Conservation (phyloP, 1,139 yeast genomes). For the Blastobotrys petasosporus region DNA sequence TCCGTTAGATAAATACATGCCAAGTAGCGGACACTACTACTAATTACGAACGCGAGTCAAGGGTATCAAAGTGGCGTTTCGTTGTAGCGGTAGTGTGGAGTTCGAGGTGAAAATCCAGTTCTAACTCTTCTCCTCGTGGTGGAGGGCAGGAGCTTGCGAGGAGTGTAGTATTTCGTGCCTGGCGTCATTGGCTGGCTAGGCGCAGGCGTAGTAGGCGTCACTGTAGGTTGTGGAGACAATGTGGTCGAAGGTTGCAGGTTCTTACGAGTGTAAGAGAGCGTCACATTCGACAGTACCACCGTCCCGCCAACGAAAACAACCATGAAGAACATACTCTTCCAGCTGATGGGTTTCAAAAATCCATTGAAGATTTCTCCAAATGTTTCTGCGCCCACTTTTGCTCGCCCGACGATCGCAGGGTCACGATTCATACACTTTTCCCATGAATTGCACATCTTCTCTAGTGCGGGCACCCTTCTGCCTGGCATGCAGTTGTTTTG, state of each 20-base stretch:
- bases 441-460: constrained; percentile 68
- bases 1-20: neutral
- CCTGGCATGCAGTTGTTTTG: constrained; percentile 62
- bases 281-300: constrained; percentile 27
- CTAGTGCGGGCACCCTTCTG: constrained; percentile 61
- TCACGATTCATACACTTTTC: constrained; percentile 82
- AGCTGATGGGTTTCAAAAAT: constrained; percentile 65
- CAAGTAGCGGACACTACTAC: too few relatives aligned
- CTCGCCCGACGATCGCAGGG: constrained; percentile 71
- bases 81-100: too few relatives aligned
- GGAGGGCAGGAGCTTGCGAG: neutral
- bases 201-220: constrained; percentile 1
- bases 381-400: constrained; percentile 72
- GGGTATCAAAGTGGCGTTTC: too few relatives aligned
- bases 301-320: constrained; percentile 41
- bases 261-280: constrained; percentile 9
- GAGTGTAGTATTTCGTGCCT: constrained; percentile 4
- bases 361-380: constrained; percentile 78
- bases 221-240: neutral
- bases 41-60: too few relatives aligned
- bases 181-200: constrained; percentile 4
- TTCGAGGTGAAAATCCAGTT: constrained; percentile 4
- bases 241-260: constrained; percentile 10
- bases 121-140: neutral
- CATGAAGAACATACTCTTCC: constrained; percentile 61